These are phyloP conservation scores for Fraxinus platypoda DNA, from an alignment of 305 asterid species.

Conservation along the genomic window DNA sequence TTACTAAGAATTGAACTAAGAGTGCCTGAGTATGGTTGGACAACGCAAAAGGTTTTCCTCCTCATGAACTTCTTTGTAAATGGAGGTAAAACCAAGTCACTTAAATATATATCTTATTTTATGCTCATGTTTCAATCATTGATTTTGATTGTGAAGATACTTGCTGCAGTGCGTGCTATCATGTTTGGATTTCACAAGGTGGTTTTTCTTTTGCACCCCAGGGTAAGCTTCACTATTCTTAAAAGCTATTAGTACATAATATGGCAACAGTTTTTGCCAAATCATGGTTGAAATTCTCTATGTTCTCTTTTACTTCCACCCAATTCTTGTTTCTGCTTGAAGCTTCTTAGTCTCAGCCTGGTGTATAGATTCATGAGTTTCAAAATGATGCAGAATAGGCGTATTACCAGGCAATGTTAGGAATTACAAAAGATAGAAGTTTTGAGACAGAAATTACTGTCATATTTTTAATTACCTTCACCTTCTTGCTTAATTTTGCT, in stretches of 20 bases:
- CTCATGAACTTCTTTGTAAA: conserved; percentile 90
- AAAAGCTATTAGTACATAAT: neutral
- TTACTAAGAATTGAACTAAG: conserved; percentile 77
- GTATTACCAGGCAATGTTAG: neutral
- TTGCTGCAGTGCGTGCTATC: conserved; percentile 71
- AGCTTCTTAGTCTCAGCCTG: neutral
- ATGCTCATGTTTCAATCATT: conserved; percentile 16
- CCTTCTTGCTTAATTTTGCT: neutral
- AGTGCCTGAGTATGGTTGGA: conserved; percentile 99
- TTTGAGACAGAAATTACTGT: neutral
- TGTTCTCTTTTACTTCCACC: neutral
- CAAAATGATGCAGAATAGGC: neutral
- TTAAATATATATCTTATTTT: conserved; percentile 6
- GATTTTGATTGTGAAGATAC: conserved; percentile 3
- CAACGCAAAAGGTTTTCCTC: conserved; percentile 96
- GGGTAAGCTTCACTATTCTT: neutral
- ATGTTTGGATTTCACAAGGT: conserved; percentile 79
- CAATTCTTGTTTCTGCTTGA: conserved; percentile 9
- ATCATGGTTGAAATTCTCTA: conserved; percentile 5
- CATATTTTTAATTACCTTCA: neutral
- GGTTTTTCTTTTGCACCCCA: conserved; percentile 55
- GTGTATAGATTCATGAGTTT: neutral
- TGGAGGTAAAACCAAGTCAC: conserved; percentile 64
- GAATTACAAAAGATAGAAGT: neutral
- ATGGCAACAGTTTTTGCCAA: neutral